These are phyloP conservation scores for Clitopilus passeckerianus DNA, from an alignment of 768 basidiomycete species.

Conservation along the genomic window DNA sequence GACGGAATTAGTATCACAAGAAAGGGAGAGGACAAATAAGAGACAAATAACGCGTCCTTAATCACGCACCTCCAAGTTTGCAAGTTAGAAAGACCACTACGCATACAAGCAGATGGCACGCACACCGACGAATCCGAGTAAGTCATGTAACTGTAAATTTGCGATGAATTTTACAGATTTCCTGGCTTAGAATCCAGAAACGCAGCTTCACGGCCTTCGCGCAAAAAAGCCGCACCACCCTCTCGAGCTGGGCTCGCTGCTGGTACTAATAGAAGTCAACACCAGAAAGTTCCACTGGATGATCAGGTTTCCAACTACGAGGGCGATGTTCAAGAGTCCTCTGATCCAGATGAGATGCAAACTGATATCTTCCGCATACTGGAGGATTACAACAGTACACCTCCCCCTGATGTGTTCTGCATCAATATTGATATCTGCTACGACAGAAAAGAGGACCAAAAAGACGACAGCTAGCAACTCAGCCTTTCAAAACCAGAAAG, in stretches of 20 bases:
- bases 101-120: too few species aligned
- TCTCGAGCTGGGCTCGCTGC: too few species aligned
- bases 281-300: too few species aligned
- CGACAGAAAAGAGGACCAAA: not conserved
- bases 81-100: too few species aligned
- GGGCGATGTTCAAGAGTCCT: not conserved
- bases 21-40: not conserved
- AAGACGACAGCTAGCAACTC: not conserved
- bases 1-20: not conserved
- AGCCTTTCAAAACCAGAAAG: conserved; percentile 20
- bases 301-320: not conserved
- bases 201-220: too few species aligned
- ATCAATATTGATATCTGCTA: not conserved
- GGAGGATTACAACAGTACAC: not conserved
- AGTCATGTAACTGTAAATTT: too few species aligned
- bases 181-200: too few species aligned
- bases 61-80: too few species aligned
- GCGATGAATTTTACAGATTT: too few species aligned
- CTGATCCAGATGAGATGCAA: not conserved
- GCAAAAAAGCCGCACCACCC: too few species aligned
- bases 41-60: not conserved
- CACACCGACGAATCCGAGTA: too few species aligned
- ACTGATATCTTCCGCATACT: not conserved
- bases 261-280: too few species aligned
- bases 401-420: not conserved